These are phyloP conservation scores for Clitopilus passeckerianus DNA, from an alignment of 768 basidiomycete species.

Conservation along the genomic window DNA sequence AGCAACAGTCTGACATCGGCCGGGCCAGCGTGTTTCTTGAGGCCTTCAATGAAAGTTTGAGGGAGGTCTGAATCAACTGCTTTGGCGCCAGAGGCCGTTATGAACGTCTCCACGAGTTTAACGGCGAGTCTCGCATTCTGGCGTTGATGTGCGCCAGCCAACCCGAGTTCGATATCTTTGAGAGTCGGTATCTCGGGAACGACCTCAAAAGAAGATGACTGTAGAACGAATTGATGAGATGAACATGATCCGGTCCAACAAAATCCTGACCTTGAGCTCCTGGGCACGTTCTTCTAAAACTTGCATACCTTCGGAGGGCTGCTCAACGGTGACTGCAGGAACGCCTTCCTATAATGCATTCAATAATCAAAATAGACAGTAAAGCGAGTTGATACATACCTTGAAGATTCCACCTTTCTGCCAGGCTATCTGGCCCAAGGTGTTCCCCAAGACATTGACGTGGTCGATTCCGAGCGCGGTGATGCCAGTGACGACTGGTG, in stretches of 20 bases:
- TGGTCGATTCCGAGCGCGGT: conserved; percentile 93
- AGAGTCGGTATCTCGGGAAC: conserved; percentile 50
- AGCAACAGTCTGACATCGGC: conserved; percentile 80
- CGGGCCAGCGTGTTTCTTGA: conserved; percentile 85
- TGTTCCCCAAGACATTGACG: conserved; percentile 80
- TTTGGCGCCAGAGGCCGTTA: conserved; percentile 28
- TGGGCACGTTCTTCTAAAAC: conserved; percentile 65
- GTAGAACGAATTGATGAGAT: conserved; percentile 4
- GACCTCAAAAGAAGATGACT: conserved; percentile 70
- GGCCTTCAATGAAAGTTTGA: conserved; percentile 49
- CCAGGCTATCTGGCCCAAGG: conserved; percentile 83
- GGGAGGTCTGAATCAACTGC: conserved; percentile 36
- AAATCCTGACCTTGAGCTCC: conserved; percentile 51
- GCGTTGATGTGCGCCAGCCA: conserved; percentile 81
- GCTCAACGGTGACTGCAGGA: conserved; percentile 80
- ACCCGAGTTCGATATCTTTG: conserved; percentile 57
- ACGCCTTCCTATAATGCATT: conserved; percentile 54
- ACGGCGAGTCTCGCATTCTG: conserved; percentile 88
- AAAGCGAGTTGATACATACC: conserved; percentile 28
- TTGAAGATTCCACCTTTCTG: conserved; percentile 99
- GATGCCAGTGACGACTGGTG: conserved; percentile 85
- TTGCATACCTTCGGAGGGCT: conserved; percentile 62
- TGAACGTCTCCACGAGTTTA: conserved; percentile 62
- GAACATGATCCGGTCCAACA: conserved; percentile 1
- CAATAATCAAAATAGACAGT: background rate